A percentile compares a stretch with the other conserved stretches of the same genome.
phyloP scores from a whole-genome alignment of 805 yeast species.

The Cyberlindnera xishuangbannaensis region DNA sequence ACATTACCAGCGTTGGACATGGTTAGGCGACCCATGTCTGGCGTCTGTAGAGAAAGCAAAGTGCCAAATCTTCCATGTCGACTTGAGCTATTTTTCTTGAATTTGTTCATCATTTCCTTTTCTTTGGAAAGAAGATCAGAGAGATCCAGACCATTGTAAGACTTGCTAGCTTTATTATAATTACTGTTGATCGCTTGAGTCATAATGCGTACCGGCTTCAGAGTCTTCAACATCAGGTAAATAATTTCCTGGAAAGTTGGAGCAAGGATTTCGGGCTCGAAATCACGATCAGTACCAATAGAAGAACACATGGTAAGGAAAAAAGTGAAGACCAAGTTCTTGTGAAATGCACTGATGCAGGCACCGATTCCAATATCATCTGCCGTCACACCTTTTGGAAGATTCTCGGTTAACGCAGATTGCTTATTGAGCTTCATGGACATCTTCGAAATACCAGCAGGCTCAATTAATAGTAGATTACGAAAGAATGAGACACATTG shows the following conservation, averaged over 20 bases:
- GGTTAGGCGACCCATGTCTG: constrained; percentile 51
- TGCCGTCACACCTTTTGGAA: constrained; percentile 51
- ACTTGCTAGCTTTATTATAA: constrained; percentile 9
- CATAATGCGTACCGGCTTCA: too few species aligned
- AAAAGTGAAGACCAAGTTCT: constrained; percentile 68
- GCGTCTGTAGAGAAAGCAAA: constrained; percentile 62
- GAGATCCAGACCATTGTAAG: constrained; percentile 7
- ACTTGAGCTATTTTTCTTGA: constrained; percentile 48
- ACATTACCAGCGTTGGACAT: constrained; percentile 72
- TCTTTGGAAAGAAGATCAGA: constrained; percentile 55
- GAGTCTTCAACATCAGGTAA: constrained; percentile 54
- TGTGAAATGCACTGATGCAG: constrained; percentile 52
- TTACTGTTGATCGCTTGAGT: too few species aligned
- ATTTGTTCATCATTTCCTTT: constrained; percentile 41
- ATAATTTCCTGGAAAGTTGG: constrained; percentile 64
- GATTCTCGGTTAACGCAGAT: constrained; percentile 25
- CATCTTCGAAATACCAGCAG: constrained; percentile 49
- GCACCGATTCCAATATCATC: constrained; percentile 67
- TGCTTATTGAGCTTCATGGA: constrained; percentile 33
- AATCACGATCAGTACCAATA: constrained; percentile 45
- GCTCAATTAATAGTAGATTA: constrained; percentile 74
- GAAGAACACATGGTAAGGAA: constrained; percentile 66
- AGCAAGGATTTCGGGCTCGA: constrained; percentile 56
- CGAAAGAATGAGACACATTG: constrained; percentile 70
- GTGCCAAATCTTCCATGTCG: constrained; percentile 94